Percentiles rank a stretch among this genome's conserved stretches.
Evolutionary conservation across 768 basidiomycete species (phyloP).

Genomic region (Rhodosporidiobolus odoratus): DNA sequence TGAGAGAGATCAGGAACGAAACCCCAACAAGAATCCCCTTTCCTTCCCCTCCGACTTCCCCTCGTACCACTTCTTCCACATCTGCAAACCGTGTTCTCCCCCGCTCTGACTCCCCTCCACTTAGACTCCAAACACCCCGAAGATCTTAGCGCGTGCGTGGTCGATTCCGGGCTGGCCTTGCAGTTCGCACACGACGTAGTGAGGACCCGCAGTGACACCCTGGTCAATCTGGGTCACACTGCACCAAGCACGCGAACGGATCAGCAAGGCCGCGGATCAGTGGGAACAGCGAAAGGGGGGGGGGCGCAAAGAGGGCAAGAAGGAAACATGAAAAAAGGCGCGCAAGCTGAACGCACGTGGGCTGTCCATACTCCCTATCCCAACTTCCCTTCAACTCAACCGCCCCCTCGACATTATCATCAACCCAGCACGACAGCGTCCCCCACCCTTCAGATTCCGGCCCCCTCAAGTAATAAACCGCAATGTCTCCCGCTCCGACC

Average conservation of each 20-base stretch:
- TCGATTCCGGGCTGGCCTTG: conserved; percentile 77
- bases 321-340: not conserved
- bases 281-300: not conserved
- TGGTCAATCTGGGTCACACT: conserved; percentile 83
- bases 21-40: no score
- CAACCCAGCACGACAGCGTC: conserved; percentile 91
- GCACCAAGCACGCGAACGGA: not conserved
- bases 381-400: conserved; percentile 63
- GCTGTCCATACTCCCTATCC: conserved; percentile 58
- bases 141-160: conserved; percentile 78
- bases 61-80: no score
- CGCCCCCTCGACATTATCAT: conserved; percentile 81
- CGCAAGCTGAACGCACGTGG: conserved; percentile 57
- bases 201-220: conserved; percentile 75
- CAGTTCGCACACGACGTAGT: conserved; percentile 85
- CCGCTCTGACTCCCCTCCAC: no score
- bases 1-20: not conserved
- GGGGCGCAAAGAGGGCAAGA: not conserved
- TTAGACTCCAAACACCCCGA: conserved; percentile 79
- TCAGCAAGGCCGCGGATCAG: not conserved
- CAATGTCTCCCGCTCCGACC: conserved; percentile 83
- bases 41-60: no score
- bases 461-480: conserved; percentile 80
- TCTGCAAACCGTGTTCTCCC: no score
- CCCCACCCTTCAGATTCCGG: conserved; percentile 56